Percentiles rank a stretch among this genome's conserved stretches.
These are phyloP conservation scores for Cytospora chrysosperma DNA, from an alignment of 2,329 filamentous ascomycete species.

Conservation along the genomic window DNA sequence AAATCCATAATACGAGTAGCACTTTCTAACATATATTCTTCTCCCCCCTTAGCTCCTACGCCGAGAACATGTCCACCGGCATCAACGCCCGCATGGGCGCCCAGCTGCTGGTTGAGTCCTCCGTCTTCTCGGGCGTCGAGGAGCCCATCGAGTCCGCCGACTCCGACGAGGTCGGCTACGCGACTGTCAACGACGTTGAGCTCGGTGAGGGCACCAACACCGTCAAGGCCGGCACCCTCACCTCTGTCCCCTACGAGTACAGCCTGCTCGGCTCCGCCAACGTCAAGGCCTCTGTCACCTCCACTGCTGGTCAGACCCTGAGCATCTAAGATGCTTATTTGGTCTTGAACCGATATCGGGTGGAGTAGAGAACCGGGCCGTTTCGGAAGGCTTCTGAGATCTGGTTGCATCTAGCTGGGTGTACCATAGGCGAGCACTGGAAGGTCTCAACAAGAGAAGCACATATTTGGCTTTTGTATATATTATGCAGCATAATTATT, in stretches of 20 bases:
- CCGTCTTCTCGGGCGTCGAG: slow-evolving; percentile 43
- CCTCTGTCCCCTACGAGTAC: slow-evolving; percentile 54
- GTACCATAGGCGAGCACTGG: neutral
- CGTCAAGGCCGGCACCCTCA: slow-evolving; percentile 51
- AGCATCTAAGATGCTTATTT: slow-evolving; percentile 29
- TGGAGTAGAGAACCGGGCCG: neutral
- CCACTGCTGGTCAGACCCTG: slow-evolving; percentile 40
- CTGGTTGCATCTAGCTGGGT: neutral
- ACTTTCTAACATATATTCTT: slow-evolving; percentile 48
- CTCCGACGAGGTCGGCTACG: slow-evolving; percentile 42
- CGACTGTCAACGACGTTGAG: slow-evolving; percentile 41
- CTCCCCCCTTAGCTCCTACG: slow-evolving; percentile 39
- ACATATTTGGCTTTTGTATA: slow-evolving; percentile 13
- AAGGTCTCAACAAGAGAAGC: neutral
- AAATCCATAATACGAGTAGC: neutral
- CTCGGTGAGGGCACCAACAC: slow-evolving; percentile 46
- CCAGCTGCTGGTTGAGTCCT: slow-evolving; percentile 59
- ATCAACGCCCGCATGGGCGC: slow-evolving; percentile 58
- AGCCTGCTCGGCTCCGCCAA: slow-evolving; percentile 47
- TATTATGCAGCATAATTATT: slow-evolving; percentile 7
- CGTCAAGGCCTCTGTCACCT: slow-evolving; percentile 44
- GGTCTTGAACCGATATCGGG: neutral
- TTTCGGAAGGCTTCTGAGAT: neutral
- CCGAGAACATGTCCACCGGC: slow-evolving; percentile 41
- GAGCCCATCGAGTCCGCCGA: slow-evolving; percentile 40